Conservation (phyloP, 805 yeast species). For the Pichia californica region DNA sequence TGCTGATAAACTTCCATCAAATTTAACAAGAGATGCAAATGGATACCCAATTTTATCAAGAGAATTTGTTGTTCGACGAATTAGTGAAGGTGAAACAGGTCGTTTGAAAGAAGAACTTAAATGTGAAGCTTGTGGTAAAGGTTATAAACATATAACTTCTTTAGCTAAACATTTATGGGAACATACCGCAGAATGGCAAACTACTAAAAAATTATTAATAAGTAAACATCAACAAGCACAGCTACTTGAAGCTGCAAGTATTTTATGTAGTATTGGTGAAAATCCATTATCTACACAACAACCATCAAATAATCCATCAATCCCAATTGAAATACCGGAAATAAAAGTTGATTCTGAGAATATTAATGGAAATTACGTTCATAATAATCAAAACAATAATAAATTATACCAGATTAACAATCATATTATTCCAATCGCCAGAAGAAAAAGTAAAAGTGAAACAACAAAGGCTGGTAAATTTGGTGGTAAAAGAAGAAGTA, state of each 20-base stretch:
- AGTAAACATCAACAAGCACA: slow-evolving; percentile 89
- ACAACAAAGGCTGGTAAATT: slow-evolving; percentile 11
- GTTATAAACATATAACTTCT: slow-evolving; percentile 83
- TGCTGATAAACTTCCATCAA: slow-evolving; percentile 3
- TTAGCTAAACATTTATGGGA: slow-evolving; percentile 89
- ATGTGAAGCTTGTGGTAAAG: slow-evolving; percentile 90
- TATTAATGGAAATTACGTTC: not conserved
- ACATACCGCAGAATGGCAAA: slow-evolving; percentile 91
- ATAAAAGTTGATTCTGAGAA: not conserved
- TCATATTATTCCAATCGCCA: slow-evolving; percentile 1
- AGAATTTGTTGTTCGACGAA: slow-evolving; percentile 75
- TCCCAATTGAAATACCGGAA: too few species aligned
- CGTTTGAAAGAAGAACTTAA: slow-evolving; percentile 75
- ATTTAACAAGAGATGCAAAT: slow-evolving; percentile 10
- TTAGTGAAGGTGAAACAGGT: slow-evolving; percentile 82
- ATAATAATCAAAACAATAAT: slow-evolving; percentile 9
- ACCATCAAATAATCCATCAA: too few species aligned
- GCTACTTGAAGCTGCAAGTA: slow-evolving; percentile 69
- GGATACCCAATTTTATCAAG: slow-evolving; percentile 38
- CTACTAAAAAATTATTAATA: slow-evolving; percentile 71
- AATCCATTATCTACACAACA: slow-evolving; percentile 7
- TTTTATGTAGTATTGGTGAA: slow-evolving; percentile 69
- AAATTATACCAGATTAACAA: not conserved
- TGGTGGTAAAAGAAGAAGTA: slow-evolving; percentile 9
- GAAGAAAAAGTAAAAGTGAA: slow-evolving; percentile 11